Conservation (phyloP, 2,329 filamentous ascomycete genomes). For the Calonectria pseudoturangicola region DNA sequence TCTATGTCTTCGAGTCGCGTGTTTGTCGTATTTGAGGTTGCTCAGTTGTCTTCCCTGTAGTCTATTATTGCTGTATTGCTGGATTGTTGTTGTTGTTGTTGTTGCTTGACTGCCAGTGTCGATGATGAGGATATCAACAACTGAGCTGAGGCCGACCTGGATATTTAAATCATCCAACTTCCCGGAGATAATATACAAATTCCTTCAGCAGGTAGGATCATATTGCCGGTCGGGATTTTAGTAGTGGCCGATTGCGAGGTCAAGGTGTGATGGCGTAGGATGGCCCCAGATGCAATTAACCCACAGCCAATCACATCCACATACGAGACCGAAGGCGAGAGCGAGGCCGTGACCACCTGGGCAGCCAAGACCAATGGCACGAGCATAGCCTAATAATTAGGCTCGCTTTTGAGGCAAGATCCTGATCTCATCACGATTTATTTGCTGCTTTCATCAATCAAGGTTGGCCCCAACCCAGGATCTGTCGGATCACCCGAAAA, state of each 20-base stretch:
- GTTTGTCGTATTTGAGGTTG: not conserved
- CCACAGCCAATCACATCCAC: not conserved
- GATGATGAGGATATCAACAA: not conserved
- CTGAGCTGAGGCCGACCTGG: not conserved
- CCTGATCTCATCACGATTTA: slow-evolving; percentile 25
- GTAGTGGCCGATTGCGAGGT: not conserved
- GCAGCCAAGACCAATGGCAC: slow-evolving; percentile 15
- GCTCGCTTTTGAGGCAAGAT: not conserved
- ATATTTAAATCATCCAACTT: slow-evolving; percentile 6
- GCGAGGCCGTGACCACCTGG: not conserved
- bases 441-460: slow-evolving; percentile 7
- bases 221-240: not conserved
- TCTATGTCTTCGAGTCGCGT: not conserved
- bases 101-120: not conserved
- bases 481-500: slow-evolving; percentile 27
- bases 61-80: too few species aligned
- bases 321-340: slow-evolving; percentile 17
- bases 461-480: slow-evolving; percentile 2
- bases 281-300: slow-evolving; percentile 1
- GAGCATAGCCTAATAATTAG: slow-evolving; percentile 10
- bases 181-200: not conserved
- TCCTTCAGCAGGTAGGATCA: not conserved
- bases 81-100: not conserved
- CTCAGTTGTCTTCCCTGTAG: not conserved
- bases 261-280: not conserved